Percentiles rank a stretch among this genome's conserved stretches.
phyloP scores from a whole-genome alignment of 345 rosid genomes.

The Salix brachista region DNA sequence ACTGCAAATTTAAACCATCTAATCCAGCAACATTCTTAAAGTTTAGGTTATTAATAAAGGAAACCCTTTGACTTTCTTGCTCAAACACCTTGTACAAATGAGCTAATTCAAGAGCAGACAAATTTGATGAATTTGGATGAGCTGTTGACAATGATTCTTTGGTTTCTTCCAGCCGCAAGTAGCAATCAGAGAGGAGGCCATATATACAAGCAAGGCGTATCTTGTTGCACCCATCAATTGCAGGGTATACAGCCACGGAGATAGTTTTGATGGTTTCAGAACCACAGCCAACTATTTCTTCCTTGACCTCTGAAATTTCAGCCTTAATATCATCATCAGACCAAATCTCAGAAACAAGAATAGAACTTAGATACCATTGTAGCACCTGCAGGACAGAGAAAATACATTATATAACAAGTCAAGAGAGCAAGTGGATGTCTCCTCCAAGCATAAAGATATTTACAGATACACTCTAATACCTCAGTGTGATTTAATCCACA shows the following conservation, averaged over 20 bases:
- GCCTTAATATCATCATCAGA: constrained; percentile 67
- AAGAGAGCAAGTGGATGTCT: neutral
- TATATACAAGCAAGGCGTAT: constrained; percentile 67
- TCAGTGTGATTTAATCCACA: constrained; percentile 58
- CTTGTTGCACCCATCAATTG: constrained; percentile 76
- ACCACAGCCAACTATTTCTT: constrained; percentile 57
- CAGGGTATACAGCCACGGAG: constrained; percentile 63
- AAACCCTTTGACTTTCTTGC: constrained; percentile 76
- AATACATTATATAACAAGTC: neutral
- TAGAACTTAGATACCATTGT: constrained; percentile 50
- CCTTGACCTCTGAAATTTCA: constrained; percentile 63
- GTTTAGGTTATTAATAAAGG: constrained; percentile 69
- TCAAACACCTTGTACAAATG: constrained; percentile 49
- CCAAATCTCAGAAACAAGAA: constrained; percentile 78
- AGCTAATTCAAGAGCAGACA: constrained; percentile 37
- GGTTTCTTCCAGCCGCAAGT: constrained; percentile 46
- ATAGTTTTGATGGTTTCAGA: constrained; percentile 57
- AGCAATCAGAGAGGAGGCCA: constrained; percentile 78
- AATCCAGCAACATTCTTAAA: constrained; percentile 73
- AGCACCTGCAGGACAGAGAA: constrained; percentile 50
- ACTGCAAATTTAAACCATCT: constrained; percentile 59
- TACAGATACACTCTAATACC: constrained; percentile 39
- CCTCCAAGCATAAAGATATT: constrained; percentile 1
- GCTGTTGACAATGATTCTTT: constrained; percentile 34
- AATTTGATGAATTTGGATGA: constrained; percentile 25